Conservation (phyloP, 768 basidiomycete genomes). For the Tricholoma furcatifolium region DNA sequence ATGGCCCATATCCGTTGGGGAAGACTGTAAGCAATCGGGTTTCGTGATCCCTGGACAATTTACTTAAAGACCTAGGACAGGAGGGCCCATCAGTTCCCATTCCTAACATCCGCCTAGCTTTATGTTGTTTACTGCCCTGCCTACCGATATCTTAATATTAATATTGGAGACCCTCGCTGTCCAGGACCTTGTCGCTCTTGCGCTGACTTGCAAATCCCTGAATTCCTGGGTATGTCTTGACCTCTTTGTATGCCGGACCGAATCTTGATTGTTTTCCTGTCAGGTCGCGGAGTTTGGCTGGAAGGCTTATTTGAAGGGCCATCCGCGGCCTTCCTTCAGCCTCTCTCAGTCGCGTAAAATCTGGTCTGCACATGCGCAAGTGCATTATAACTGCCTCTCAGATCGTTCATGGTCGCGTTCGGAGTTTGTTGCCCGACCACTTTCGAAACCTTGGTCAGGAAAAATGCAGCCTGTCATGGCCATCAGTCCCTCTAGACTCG, state of each 20-base stretch:
- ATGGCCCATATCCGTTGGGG: no score
- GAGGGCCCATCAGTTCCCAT: background rate
- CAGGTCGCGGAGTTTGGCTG: slow-evolving; percentile 68
- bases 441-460: slow-evolving; percentile 56
- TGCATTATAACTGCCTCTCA: slow-evolving; percentile 49
- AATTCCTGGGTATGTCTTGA: slow-evolving; percentile 42
- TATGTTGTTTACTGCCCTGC: slow-evolving; percentile 36
- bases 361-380: slow-evolving; percentile 45
- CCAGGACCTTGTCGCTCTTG: slow-evolving; percentile 41
- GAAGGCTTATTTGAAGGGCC: slow-evolving; percentile 45
- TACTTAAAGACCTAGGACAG: slow-evolving; percentile 1
- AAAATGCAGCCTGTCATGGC: slow-evolving; percentile 59
- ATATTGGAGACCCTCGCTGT: slow-evolving; percentile 45
- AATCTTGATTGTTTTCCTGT: background rate
- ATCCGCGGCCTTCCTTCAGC: slow-evolving; percentile 56
- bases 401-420: slow-evolving; percentile 53
- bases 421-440: slow-evolving; percentile 61
- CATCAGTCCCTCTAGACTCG: slow-evolving; percentile 50
- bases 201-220: slow-evolving; percentile 37
- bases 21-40: background rate
- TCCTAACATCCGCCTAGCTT: slow-evolving; percentile 5
- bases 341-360: slow-evolving; percentile 38
- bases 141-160: slow-evolving; percentile 56
- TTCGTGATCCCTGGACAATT: background rate
- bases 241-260: background rate